These are phyloP conservation scores for Trametes hirsuta DNA, from an alignment of 1,284 basidiomycete genomes.

Conservation along the genomic window DNA sequence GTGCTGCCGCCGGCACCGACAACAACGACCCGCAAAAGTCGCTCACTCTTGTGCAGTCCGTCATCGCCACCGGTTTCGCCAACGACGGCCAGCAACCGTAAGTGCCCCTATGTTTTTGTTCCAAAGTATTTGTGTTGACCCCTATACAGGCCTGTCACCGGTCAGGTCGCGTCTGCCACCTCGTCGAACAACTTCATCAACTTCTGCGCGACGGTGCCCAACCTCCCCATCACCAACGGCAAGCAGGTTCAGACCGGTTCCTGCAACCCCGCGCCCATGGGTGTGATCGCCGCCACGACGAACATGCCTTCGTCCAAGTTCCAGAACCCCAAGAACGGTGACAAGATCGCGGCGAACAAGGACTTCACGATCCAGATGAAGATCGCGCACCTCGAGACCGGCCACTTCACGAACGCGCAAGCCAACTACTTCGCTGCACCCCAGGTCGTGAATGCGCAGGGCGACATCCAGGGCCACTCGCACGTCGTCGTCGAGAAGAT, in stretches of 20 bases:
- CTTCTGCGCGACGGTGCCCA: slow-evolving; percentile 40
- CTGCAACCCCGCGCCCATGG: slow-evolving; percentile 55
- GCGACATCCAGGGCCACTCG: slow-evolving; percentile 36
- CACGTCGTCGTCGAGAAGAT: slow-evolving; percentile 67
- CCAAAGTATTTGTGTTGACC: no score
- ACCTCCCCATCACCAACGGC: slow-evolving; percentile 47
- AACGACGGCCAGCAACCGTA: slow-evolving; percentile 42
- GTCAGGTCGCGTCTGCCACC: slow-evolving; percentile 49
- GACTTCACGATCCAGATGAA: slow-evolving; percentile 52
- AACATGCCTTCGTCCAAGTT: slow-evolving; percentile 55
- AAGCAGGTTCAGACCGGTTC: slow-evolving; percentile 55
- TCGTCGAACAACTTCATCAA: slow-evolving; percentile 63
- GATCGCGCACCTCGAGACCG: slow-evolving; percentile 46
- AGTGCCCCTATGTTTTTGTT: no score
- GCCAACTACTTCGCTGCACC: slow-evolving; percentile 58
- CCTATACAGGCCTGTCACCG: slow-evolving; percentile 34
- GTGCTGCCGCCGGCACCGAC: slow-evolving; percentile 1
- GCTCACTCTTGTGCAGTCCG: slow-evolving; percentile 28
- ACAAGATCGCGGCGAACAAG: slow-evolving; percentile 41
- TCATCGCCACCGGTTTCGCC: slow-evolving; percentile 30
- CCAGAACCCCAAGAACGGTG: slow-evolving; percentile 44
- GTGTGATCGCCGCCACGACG: slow-evolving; percentile 40
- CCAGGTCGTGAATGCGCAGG: slow-evolving; percentile 53
- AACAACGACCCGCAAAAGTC: slow-evolving; percentile 38
- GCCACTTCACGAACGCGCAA: slow-evolving; percentile 54